Evolutionary conservation across 1,284 basidiomycete genomes (phyloP).

Genomic region (Ceratobasidium sp.): DNA sequence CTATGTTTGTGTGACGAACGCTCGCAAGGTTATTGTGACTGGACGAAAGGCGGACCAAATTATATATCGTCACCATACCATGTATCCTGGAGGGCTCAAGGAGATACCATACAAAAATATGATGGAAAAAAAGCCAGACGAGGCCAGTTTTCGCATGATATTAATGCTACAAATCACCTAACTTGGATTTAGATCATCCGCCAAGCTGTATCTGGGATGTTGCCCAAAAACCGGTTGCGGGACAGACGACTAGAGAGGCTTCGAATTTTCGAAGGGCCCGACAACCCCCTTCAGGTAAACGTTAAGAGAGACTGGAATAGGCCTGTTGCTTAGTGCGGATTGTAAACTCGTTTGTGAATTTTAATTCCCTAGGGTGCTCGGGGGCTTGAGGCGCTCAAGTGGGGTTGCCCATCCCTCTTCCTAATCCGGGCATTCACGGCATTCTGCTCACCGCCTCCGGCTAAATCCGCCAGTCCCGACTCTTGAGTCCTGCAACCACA

Average conservation of each 20-base stretch:
- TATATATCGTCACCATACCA: slow-evolving; percentile 91
- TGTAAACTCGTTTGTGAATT: no score
- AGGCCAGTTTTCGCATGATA: slow-evolving; percentile 70
- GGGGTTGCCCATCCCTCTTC: no score
- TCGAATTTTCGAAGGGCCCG: slow-evolving; percentile 82
- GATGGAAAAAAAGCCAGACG: slow-evolving; percentile 88
- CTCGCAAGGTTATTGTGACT: slow-evolving; percentile 85
- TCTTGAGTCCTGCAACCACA: no score
- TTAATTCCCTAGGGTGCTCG: no score
- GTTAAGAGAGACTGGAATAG: slow-evolving; percentile 52
- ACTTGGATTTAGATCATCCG: slow-evolving; percentile 81
- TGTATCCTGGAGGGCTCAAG: slow-evolving; percentile 95
- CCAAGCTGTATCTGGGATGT: slow-evolving; percentile 95
- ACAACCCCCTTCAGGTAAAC: slow-evolving; percentile 57
- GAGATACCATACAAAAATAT: slow-evolving; percentile 86
- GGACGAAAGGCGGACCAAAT: slow-evolving; percentile 91
- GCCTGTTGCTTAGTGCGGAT: no score
- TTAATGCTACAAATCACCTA: slow-evolving; percentile 11
- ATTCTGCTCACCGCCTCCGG: neutral
- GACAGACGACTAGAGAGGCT: slow-evolving; percentile 86
- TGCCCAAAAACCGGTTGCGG: slow-evolving; percentile 94
- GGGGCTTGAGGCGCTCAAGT: no score
- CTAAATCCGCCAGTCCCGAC: no score
- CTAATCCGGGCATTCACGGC: no score
- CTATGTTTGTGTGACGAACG: slow-evolving; percentile 97